Evolutionary conservation across 2,329 filamentous ascomycete genomes (phyloP), one percentile per base, ranked within the genome.

Genomic region (Phialemoniopsis sp.): DNA sequence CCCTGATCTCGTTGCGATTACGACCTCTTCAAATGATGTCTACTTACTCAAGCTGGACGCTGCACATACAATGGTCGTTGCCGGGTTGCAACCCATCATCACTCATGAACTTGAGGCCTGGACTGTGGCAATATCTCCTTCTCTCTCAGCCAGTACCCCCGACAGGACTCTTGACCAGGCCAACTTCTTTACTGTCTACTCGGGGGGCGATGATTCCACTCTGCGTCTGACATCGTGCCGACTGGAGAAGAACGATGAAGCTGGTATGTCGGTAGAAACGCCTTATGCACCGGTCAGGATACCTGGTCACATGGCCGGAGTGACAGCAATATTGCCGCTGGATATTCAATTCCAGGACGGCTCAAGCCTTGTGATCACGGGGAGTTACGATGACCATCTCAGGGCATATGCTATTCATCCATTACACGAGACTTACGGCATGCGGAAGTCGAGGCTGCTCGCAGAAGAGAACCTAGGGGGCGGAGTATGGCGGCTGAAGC

Each of bases 311-410:
- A 70, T 71, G n/a, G 89, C 89, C 2, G 91, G 93, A 10, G 86
- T 97, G 1, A 95, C 90, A 0, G 80, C 88, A 3, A 93, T 97
- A 39, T 62, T 96, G 3, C 87, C 89, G 0, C 64, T 95, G 3
- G 55, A 71, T 2, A 15, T 66, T 3, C 49, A 56, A 0, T 32
- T 55, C 5, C 48, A 57, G 8, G 66, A 73, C 8, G 65, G 66
- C 4, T 68, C 70, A 2, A 68, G 72, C 4, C 54, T 93, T 5
- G 60, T 95, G 3, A 54, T 95, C 3, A 96, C 90, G 0, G 93
- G 93, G 4, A 94, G 88, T 55, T 98, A 97, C 55, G 93, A 97
- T 52, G 90, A 97, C 51, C 70, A 74, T 44, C 68, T 97, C 14
- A 78, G 91, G 12, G 68, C 95, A 2, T 73, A 86, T 36, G 59